phyloP scores from a whole-genome alignment of 2,329 filamentous ascomycete genomes.

The Fusarium redolens region DNA sequence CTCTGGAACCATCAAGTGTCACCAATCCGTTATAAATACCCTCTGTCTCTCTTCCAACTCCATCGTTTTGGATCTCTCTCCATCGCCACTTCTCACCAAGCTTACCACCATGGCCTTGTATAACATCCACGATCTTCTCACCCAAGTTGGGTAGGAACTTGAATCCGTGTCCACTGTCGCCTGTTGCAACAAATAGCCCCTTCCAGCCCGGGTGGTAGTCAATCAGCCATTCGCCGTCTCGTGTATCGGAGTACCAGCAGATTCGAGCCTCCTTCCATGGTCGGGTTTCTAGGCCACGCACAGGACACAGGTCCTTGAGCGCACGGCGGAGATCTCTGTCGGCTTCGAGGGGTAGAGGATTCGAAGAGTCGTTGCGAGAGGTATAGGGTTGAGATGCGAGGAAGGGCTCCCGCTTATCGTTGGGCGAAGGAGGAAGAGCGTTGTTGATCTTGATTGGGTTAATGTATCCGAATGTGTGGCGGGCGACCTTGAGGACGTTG shows the following conservation, averaged over 20 bases:
- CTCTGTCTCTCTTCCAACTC: conserved; percentile 48
- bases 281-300: conserved; percentile 64
- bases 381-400: conserved; percentile 53
- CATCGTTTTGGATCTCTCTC: conserved; percentile 64
- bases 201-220: conserved; percentile 73
- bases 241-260: conserved; percentile 83
- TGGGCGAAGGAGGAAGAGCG: conserved; percentile 49
- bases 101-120: conserved; percentile 59
- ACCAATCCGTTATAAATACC: conserved; percentile 54
- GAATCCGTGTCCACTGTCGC: conserved; percentile 74
- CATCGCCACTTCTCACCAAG: conserved; percentile 71
- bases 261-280: conserved; percentile 72
- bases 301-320: conserved; percentile 70
- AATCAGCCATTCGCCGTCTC: conserved; percentile 76
- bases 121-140: conserved; percentile 68
- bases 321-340: conserved; percentile 70
- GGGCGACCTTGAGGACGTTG: conserved; percentile 73
- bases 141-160: conserved; percentile 77
- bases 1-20: conserved; percentile 66
- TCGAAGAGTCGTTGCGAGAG: conserved; percentile 53
- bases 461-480: conserved; percentile 76
- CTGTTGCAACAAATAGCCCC: conserved; percentile 70
- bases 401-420: conserved; percentile 44
- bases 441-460: conserved; percentile 58
- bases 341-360: conserved; percentile 69